Percentiles rank a stretch among this genome's conserved stretches.
Conservation (phyloP, 495 filamentous ascomycete species). For the Xylaria flabelliformis region DNA sequence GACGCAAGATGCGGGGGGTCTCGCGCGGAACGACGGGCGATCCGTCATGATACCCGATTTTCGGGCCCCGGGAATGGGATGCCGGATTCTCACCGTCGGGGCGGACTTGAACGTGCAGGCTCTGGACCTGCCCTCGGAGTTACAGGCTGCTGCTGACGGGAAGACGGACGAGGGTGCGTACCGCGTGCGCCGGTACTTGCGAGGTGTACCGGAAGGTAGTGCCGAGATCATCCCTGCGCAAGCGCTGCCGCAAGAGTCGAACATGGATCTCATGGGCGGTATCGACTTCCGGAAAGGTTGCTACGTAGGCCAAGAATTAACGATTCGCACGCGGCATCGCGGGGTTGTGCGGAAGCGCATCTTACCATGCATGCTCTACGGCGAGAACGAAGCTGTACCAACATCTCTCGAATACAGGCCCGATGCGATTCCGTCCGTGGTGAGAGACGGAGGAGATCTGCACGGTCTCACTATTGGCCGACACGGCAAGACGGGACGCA, state of each 20-base stretch:
- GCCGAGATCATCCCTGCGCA: slow-evolving; percentile 70
- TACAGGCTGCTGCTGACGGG: neutral
- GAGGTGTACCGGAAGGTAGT: slow-evolving; percentile 85
- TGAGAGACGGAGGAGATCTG: slow-evolving; percentile 25
- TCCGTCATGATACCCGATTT: slow-evolving; percentile 61
- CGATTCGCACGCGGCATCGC: slow-evolving; percentile 90
- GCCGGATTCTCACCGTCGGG: slow-evolving; percentile 54
- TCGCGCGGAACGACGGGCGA: neutral
- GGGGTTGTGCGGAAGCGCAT: slow-evolving; percentile 92
- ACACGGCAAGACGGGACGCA: slow-evolving; percentile 62
- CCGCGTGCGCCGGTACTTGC: slow-evolving; percentile 72
- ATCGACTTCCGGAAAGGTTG: slow-evolving; percentile 96
- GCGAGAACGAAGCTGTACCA: slow-evolving; percentile 38
- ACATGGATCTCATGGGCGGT: slow-evolving; percentile 80
- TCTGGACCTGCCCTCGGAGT: slow-evolving; percentile 2
- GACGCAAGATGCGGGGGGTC: neutral
- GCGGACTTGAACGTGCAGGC: slow-evolving; percentile 40
- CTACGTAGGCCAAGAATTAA: slow-evolving; percentile 96
- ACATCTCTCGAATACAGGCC: slow-evolving; percentile 55
- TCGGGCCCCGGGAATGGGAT: slow-evolving; percentile 73
- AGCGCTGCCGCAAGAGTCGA: slow-evolving; percentile 80
- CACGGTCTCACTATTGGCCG: slow-evolving; percentile 50
- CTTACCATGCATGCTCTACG: slow-evolving; percentile 82
- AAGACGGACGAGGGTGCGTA: slow-evolving; percentile 54
- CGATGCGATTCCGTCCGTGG: slow-evolving; percentile 24